phyloP scores from a whole-genome alignment of 306 rosid genomes.

The Ammopiptanthus mongolicus region DNA sequence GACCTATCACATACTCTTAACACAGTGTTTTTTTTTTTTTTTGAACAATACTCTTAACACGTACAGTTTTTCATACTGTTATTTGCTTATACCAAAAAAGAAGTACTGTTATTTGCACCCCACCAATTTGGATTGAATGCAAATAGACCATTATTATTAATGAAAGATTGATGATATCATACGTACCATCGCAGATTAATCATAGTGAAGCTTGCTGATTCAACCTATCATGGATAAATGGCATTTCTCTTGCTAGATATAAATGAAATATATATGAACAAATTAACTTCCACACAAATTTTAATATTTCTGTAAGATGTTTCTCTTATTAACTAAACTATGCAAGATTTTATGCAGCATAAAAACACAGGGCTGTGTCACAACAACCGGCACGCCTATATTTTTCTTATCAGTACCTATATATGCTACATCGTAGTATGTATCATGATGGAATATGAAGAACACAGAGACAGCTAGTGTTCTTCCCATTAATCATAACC shows the following conservation, averaged over 20 bases:
- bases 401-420: background rate
- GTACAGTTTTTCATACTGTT: too few relatives aligned
- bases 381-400: background rate
- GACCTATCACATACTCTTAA: too few relatives aligned
- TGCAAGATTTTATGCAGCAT: background rate
- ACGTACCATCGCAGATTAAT: background rate
- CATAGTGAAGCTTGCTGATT: background rate
- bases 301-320: background rate
- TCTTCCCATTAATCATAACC: background rate
- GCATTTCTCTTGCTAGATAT: too few relatives aligned
- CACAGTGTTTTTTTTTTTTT: too few relatives aligned
- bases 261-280: background rate
- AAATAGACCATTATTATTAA: background rate
- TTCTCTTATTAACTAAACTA: background rate
- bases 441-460: background rate
- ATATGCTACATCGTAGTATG: background rate
- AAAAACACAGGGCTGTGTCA: background rate
- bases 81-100: too few relatives aligned
- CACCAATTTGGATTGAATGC: background rate
- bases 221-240: too few relatives aligned
- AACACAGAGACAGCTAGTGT: background rate
- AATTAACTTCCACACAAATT: background rate
- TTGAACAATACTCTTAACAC: too few relatives aligned
- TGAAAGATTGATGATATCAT: background rate
- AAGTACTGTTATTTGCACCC: background rate